Evolutionary conservation across 2,329 filamentous ascomycete species (phyloP), one percentile per base, ranked within the genome.

Genomic region (Pseudocercospora eumusae): DNA sequence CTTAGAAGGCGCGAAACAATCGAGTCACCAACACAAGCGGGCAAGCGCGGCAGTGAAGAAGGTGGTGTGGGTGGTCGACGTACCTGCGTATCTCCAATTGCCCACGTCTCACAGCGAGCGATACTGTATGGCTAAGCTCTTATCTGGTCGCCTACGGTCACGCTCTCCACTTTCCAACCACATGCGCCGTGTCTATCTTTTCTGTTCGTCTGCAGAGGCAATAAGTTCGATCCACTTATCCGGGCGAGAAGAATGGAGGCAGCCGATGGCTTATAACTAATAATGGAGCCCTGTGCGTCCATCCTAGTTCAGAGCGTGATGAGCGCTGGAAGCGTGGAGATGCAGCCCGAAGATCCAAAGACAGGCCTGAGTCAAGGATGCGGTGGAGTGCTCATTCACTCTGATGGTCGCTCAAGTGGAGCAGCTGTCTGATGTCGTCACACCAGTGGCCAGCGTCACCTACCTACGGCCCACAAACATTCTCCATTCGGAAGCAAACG

Each of bases 141-240:
- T 47, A 47, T 47, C 44, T 47, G 44, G 44, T 47, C 44, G 44
- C 44, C 44, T 47, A 13, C 23, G 44, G 44, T 47, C 44, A 47
- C 44, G 44, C 44, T 47, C 44, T 23, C 44, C 44, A 47, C 44
- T 47, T 47, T 47, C 44, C 44, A 47, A 47, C 44, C 44, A 47
- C 44, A 47, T 47, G 44, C 44, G 44, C 10, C 44, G 44, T 47
- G 44, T 47, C 44, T 47, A 47, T 47, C 44, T 47, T 23, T 47
- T 25, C 25, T 53, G 11, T 13, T 18, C 25, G 50, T 28, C 27
- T 31, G 56, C 54, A 21, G 53, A 42, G 45, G 54, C 56, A 45
- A 27, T 20, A 58, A 15, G n/a, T 28, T 45, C 25, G 56, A 28
- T 44, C 56, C 40, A 47, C 56, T 50, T 31, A 57, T 45, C 42